Evolutionary conservation across 805 yeast genomes (phyloP).

Genomic region (Priceomyces medius): DNA sequence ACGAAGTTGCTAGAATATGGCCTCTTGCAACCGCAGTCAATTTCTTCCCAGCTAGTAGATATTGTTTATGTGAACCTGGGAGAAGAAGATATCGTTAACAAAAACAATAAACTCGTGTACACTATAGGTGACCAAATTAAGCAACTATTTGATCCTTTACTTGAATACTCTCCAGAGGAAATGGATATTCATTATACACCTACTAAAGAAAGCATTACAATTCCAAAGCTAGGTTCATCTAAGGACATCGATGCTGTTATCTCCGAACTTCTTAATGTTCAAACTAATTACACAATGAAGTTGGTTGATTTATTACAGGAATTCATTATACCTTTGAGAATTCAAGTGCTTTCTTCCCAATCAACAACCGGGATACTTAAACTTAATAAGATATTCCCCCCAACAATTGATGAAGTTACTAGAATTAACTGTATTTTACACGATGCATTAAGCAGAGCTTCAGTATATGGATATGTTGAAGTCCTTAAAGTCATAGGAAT

Average conservation of each 20-base stretch:
- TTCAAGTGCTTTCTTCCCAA: constrained; percentile 58
- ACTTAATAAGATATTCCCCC: constrained; percentile 82
- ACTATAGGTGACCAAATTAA: constrained; percentile 83
- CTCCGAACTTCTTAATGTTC: constrained; percentile 66
- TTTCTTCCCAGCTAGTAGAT: constrained; percentile 63
- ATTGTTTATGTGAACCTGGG: constrained; percentile 62
- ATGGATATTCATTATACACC: constrained; percentile 69
- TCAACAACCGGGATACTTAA: constrained; percentile 57
- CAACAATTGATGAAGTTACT: constrained; percentile 92
- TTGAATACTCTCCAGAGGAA: constrained; percentile 90
- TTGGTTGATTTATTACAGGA: constrained; percentile 76
- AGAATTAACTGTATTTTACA: constrained; percentile 83
- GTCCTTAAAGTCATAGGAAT: constrained; percentile 76
- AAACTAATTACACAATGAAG: constrained; percentile 69
- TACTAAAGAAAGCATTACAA: constrained; percentile 13
- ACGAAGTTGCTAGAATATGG: constrained; percentile 55
- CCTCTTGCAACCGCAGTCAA: constrained; percentile 47
- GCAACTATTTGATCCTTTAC: constrained; percentile 82
- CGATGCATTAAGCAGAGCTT: constrained; percentile 68
- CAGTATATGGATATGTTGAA: constrained; percentile 70
- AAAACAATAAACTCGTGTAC: constrained; percentile 74
- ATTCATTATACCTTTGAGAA: constrained; percentile 74
- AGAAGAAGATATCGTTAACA: constrained; percentile 47
- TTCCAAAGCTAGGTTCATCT: constrained; percentile 16
- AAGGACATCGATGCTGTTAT: constrained; percentile 52